phyloP scores from a whole-genome alignment of 2,329 filamentous ascomycete genomes.

The Trichophyton rubrum region DNA sequence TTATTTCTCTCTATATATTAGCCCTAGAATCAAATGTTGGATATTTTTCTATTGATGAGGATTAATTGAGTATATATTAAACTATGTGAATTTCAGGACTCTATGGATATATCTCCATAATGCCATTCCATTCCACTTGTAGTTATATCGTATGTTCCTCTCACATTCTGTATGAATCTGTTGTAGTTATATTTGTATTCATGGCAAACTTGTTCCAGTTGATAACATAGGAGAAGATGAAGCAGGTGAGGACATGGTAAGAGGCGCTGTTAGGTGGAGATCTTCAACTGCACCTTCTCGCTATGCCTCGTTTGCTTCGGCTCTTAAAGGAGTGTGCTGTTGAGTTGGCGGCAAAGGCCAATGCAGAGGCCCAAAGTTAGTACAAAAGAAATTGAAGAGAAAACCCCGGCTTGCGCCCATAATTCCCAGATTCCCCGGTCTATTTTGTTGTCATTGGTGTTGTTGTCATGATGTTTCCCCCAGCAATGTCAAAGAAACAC shows the following conservation, averaged over 20 bases:
- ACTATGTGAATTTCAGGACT: neutral
- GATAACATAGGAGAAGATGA: neutral
- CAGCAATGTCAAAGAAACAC: slow-evolving; percentile 3
- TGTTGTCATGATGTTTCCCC: slow-evolving; percentile 3
- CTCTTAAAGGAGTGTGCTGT: neutral
- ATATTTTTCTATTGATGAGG: neutral
- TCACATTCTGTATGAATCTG: neutral
- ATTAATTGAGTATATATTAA: neutral
- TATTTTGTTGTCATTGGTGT: slow-evolving; percentile 2
- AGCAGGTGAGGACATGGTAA: neutral
- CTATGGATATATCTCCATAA: neutral
- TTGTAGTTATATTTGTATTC: neutral
- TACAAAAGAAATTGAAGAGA: neutral
- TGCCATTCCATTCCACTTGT: neutral
- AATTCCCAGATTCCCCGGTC: neutral
- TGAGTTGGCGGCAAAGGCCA: neutral
- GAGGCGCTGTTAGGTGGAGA: no score
- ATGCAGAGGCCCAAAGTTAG: neutral
- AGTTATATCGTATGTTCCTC: neutral
- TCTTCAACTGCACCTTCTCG: neutral
- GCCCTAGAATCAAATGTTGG: neutral
- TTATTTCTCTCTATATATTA: no score
- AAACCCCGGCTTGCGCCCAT: neutral
- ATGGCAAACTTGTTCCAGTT: neutral
- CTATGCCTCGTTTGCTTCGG: neutral